Percentiles rank a stretch among this genome's conserved stretches.
phyloP scores from a whole-genome alignment of 78 protist genomes.

The Pigoraptor vietnamica region DNA sequence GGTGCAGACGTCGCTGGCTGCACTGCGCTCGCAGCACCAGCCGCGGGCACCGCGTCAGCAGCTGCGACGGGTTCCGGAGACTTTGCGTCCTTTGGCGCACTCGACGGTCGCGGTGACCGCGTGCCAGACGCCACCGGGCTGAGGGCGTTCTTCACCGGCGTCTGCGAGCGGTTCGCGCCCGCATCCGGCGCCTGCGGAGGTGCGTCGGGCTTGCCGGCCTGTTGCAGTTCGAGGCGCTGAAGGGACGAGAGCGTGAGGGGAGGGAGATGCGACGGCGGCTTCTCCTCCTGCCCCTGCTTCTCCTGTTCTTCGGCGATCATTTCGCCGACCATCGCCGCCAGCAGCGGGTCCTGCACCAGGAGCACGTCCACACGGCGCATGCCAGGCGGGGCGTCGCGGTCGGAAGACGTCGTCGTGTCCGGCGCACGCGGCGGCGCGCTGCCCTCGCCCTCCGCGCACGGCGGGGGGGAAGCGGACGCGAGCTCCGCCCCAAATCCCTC shows the following conservation, averaged over 20 bases:
- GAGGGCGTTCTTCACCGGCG: no score
- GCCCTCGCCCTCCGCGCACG: background rate
- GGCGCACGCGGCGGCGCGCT: background rate
- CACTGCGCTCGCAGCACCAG: background rate
- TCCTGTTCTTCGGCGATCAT: background rate
- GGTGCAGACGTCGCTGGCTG: no score
- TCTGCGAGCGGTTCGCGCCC: no score
- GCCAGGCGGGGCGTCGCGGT: background rate
- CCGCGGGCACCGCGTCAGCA: background rate
- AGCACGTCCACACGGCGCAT: background rate
- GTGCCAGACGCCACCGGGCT: no score
- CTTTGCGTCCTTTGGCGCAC: no score
- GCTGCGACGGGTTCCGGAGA: no score
- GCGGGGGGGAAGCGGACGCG: no score
- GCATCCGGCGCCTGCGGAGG: no score
- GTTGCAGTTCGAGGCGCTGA: background rate
- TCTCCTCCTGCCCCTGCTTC: background rate
- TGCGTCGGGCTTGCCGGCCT: no score
- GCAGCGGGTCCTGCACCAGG: background rate
- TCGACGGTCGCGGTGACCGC: no score
- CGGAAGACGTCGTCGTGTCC: background rate
- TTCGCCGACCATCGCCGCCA: background rate
- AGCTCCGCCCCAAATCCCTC: background rate
- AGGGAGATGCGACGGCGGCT: background rate
- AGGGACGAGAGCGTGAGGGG: background rate